Evolutionary conservation across 345 rosid species (phyloP).

Genomic region (Gynandropsis gynandra): DNA sequence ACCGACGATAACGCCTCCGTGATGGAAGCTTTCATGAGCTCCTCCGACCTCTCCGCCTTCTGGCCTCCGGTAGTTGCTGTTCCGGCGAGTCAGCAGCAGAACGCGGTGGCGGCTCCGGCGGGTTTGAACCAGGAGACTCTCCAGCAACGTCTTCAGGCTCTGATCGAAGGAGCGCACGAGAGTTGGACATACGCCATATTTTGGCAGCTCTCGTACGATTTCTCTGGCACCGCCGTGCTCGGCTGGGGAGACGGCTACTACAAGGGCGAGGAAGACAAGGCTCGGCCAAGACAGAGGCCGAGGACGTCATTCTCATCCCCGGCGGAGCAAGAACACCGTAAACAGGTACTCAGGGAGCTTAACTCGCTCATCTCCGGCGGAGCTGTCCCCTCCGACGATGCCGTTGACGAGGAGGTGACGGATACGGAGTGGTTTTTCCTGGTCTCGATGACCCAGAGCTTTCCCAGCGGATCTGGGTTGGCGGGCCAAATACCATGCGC

Average conservation of each 20-base stretch:
- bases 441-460: conserved; percentile 77
- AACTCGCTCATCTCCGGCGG: conserved; percentile 68
- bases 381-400: conserved; percentile 25
- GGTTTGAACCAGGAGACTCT: conserved; percentile 54
- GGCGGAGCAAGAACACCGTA: conserved; percentile 64
- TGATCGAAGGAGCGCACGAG: conserved; percentile 61
- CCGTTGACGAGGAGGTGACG: conserved; percentile 72
- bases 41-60: conserved; percentile 3
- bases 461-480: conserved; percentile 52
- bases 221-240: conserved; percentile 38
- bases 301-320: conserved; percentile 21
- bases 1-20: background rate
- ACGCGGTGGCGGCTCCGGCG: conserved; percentile 13
- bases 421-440: conserved; percentile 91
- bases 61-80: background rate
- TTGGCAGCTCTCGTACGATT: conserved; percentile 75
- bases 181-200: conserved; percentile 88
- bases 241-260: conserved; percentile 93
- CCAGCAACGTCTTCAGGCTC: conserved; percentile 71
- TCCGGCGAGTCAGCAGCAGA: conserved; percentile 34
- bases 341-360: conserved; percentile 54
- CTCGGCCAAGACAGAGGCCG: conserved; percentile 26
- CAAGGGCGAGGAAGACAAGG: conserved; percentile 68
- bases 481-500: too few species aligned
- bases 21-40: conserved; percentile 16